Base-by-base conservation (phyloP, 805 yeast genomes). In the Sugiyamaella boreocaroliniensis region DNA sequence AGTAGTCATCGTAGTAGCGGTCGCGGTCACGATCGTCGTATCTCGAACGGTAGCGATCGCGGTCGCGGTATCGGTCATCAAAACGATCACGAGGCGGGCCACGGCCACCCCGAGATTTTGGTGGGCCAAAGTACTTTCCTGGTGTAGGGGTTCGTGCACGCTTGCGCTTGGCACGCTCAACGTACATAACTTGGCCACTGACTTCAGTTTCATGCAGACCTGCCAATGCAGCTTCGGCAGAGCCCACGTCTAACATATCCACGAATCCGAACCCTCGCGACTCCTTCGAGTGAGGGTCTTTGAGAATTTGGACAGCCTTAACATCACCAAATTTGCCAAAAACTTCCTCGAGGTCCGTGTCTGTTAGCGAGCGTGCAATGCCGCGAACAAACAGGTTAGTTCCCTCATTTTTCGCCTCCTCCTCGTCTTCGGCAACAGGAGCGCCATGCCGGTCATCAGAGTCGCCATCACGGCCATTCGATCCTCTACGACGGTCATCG, bases 191-290 rank as follows among this genome's bases (percentile, higher is more conserved):
- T 45, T 72, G 65, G 15, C 74, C 73, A 15, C 73, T 76, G 7
- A 77, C 52, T 6, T 67, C 61, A 5, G 60, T 55, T 1, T 79
- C 79, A 54, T 72, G 70, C 68, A 77, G 71, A 46, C 68, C 76
- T n/a, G 59, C 62, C 15, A 73, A 61, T 1, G 80, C 81, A n/a
- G 68, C 67, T 48, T 69, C 71, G 51, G 79, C 79, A 2, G 67
- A 66, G n/a, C 68, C 73, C n/a, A 64, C 64, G n/a, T 70, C 65
- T 42, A 55, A 62, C 61, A 77, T 76, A 44, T 73, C 67, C 18
- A 77, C 76, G 56, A 78, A 78, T 8, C 81, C 83, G 62, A 75
- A 78, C 1, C 82, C 82, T 54, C 77, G 71, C 7, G 78, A 69
- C 26, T 64, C 70, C 1, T 71, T 66, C 1, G 79, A 69, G 43